A percentile compares a stretch with the other conserved stretches of the same genome.
phyloP scores from a whole-genome alignment of 805 yeast species.

The Cyberlindnera euphorbiae region DNA sequence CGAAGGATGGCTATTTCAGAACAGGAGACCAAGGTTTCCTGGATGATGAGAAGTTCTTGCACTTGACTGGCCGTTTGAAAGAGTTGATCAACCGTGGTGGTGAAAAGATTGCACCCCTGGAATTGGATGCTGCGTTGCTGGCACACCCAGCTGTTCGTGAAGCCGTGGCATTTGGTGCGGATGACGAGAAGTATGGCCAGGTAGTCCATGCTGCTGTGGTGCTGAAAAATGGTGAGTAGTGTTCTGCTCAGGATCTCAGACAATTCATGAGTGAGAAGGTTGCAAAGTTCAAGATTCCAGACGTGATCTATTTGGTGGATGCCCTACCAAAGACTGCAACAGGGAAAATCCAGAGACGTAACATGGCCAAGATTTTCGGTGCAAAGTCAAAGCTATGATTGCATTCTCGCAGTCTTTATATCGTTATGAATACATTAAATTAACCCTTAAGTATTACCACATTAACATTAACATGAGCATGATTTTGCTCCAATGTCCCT shows the following conservation, averaged over 20 bases:
- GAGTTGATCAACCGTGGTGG: conserved; percentile 77
- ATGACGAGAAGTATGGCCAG: conserved; percentile 67
- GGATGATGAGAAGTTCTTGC: conserved; percentile 54
- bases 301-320: conserved; percentile 50
- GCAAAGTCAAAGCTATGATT: conserved; percentile 28
- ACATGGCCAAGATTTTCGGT: conserved; percentile 50
- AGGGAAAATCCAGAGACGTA: conserved; percentile 69
- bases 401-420: too few relatives aligned
- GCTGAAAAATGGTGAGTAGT: conserved; percentile 35
- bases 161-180: conserved; percentile 67
- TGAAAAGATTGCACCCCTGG: conserved; percentile 72
- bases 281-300: conserved; percentile 59
- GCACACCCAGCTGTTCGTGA: conserved; percentile 59
- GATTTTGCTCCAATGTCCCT: conserved; percentile 3
- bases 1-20: conserved; percentile 54
- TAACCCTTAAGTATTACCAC: neutral
- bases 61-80: conserved; percentile 65
- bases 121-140: conserved; percentile 58
- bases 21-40: conserved; percentile 75
- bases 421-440: too few relatives aligned
- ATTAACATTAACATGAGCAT: conserved; percentile 6
- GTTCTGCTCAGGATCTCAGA: conserved; percentile 39
- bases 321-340: conserved; percentile 72
- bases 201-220: conserved; percentile 69
- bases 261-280: conserved; percentile 41